A percentile compares a stretch with the other conserved stretches of the same genome.
Conservation (phyloP, 2,329 filamentous ascomycete genomes). For the Lecanicillium sp. region DNA sequence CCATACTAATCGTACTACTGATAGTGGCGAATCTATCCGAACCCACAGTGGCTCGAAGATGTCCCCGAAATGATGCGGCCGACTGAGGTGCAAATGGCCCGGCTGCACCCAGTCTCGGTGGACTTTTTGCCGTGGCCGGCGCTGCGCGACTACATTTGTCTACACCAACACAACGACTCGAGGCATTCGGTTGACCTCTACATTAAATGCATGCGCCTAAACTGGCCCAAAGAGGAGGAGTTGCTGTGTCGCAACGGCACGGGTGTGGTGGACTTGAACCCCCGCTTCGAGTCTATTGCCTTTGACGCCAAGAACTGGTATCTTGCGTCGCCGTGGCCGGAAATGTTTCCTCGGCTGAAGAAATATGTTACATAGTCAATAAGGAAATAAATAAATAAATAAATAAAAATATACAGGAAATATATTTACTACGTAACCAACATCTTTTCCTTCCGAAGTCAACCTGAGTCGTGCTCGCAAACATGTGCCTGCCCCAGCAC, state of each 20-base stretch:
- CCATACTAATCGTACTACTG: too few relatives aligned
- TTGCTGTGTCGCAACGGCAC: conserved; percentile 11
- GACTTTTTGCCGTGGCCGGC: conserved; percentile 12
- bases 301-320: conserved; percentile 17
- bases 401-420: too few relatives aligned
- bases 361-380: too few relatives aligned
- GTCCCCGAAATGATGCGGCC: conserved; percentile 10
- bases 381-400: too few relatives aligned
- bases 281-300: conserved; percentile 14
- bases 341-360: conserved; percentile 15
- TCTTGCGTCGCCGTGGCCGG: conserved; percentile 14
- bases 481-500: too few relatives aligned
- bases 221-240: conserved; percentile 11
- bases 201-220: conserved; percentile 8
- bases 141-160: conserved; percentile 11
- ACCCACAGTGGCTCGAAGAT: conserved; percentile 4
- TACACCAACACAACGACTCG: conserved; percentile 6
- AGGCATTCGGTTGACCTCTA: conserved; percentile 10
- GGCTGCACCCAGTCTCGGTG: conserved; percentile 9
- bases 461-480: too few relatives aligned
- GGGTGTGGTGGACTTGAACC: conserved; percentile 13
- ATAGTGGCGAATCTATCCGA: conserved; percentile 11
- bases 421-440: too few relatives aligned
- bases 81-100: conserved; percentile 7
- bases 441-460: too few relatives aligned